phyloP scores from a whole-genome alignment of 169 alveolate species.

The Fabrea salina region DNA sequence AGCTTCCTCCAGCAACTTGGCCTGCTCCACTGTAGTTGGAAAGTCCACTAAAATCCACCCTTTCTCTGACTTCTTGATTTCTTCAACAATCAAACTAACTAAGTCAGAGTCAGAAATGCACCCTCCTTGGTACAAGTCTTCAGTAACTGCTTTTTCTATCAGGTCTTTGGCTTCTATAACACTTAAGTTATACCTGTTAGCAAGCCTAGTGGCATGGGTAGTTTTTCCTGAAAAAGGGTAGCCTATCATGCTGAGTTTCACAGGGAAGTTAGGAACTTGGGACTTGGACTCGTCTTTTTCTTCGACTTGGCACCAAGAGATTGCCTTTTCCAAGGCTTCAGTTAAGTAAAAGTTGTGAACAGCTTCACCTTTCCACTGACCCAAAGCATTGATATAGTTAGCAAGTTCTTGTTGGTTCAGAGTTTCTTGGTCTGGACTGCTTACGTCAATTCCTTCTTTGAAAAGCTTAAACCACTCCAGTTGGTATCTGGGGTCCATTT shows the following conservation, averaged over 20 bases:
- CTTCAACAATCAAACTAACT: neutral
- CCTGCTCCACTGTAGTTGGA: neutral
- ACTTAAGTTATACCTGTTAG: neutral
- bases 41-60: conserved; percentile 31
- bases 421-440: conserved; percentile 42
- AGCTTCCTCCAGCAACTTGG: conserved; percentile 9
- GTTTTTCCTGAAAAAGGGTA: conserved; percentile 24
- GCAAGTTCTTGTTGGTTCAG: conserved; percentile 67
- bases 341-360: neutral
- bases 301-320: neutral
- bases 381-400: conserved; percentile 69
- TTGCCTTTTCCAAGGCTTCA: neutral
- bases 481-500: conserved; percentile 71
- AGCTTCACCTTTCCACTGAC: conserved; percentile 69
- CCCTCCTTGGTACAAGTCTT: neutral
- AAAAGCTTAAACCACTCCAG: conserved; percentile 79
- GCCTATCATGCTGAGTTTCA: conserved; percentile 22
- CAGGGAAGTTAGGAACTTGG: neutral
- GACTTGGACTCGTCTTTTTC: neutral
- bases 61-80: neutral
- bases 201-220: neutral
- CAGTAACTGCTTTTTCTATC: neutral
- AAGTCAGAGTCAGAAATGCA: neutral
- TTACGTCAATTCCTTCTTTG: conserved; percentile 53
- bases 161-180: conserved; percentile 22